A percentile compares a stretch with the other conserved stretches of the same genome.
Evolutionary conservation across 352 stramenopile species (phyloP).

Genomic region (Pythium vanterpoolii): DNA sequence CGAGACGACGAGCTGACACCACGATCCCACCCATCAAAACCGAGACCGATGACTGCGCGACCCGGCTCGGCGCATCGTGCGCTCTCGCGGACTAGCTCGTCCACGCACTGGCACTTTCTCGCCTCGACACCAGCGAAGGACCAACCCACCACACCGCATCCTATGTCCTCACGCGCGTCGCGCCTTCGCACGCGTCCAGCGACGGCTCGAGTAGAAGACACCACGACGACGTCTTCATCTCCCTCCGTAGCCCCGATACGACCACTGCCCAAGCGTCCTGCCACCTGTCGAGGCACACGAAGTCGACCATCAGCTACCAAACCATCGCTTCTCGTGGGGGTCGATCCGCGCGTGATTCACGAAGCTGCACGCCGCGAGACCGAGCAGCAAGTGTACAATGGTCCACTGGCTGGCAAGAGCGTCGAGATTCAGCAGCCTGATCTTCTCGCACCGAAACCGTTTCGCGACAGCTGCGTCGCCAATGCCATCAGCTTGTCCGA

Average conservation of each 20-base stretch:
- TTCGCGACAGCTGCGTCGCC: conserved; percentile 20
- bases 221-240: background rate
- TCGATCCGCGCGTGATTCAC: conserved; percentile 30
- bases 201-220: conserved; percentile 2
- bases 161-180: background rate
- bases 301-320: background rate
- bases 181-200: conserved; percentile 10
- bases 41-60: conserved; percentile 8
- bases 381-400: conserved; percentile 41
- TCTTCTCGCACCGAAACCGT: conserved; percentile 15
- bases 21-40: background rate
- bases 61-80: conserved; percentile 4
- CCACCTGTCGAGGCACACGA: conserved; percentile 12
- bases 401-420: conserved; percentile 43
- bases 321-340: background rate
- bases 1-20: background rate
- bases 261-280: conserved; percentile 3
- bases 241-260: background rate
- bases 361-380: conserved; percentile 40
- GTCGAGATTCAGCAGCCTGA: conserved; percentile 32
- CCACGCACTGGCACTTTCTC: conserved; percentile 25
- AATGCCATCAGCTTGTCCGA: conserved; percentile 40
- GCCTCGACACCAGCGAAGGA: conserved; percentile 4
- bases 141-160: background rate
- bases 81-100: conserved; percentile 13